Percentiles rank a stretch among this genome's conserved stretches.
phyloP scores from a whole-genome alignment of 139 green algal genomes.

The Tetraselmis striata region DNA sequence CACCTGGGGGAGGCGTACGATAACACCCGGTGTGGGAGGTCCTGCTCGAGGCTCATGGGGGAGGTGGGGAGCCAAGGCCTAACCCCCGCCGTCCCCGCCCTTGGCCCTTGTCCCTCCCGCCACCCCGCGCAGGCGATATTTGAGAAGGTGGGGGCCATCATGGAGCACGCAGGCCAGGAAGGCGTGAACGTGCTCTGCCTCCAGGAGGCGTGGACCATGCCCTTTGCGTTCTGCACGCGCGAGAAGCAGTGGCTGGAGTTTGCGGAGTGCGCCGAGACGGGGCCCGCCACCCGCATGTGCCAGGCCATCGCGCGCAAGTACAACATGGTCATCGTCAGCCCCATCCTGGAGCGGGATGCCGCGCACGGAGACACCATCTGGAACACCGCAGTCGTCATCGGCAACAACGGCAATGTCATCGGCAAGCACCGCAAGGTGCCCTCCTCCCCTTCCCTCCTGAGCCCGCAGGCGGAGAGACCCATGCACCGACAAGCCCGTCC shows the following conservation, averaged over 20 bases:
- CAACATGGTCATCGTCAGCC: constrained; percentile 84
- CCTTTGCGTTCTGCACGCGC: constrained; percentile 94
- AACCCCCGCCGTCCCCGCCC: too few relatives aligned
- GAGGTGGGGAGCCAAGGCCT: too few relatives aligned
- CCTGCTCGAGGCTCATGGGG: too few relatives aligned
- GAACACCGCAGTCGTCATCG: constrained; percentile 98
- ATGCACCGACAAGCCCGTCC: too few relatives aligned
- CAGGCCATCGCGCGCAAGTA: constrained; percentile 46
- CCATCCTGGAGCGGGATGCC: constrained; percentile 85
- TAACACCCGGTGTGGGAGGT: too few relatives aligned
- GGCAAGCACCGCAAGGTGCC: constrained; percentile 83
- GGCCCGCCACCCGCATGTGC: constrained; percentile 35
- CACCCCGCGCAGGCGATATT: constrained; percentile 66
- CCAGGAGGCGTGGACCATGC: constrained; percentile 91
- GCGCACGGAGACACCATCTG: constrained; percentile 82
- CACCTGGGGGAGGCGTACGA: too few relatives aligned
- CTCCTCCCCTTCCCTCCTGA: neutral
- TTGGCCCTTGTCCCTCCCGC: too few relatives aligned
- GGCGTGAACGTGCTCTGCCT: constrained; percentile 89
- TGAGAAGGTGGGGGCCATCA: constrained; percentile 47
- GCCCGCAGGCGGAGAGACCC: constrained; percentile 27
- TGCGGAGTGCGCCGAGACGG: constrained; percentile 71
- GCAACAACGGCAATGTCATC: constrained; percentile 82
- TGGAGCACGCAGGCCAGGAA: constrained; percentile 62
- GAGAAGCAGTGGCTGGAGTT: constrained; percentile 92